Percentiles rank a stretch among this genome's conserved stretches.
Conservation (phyloP, 1,284 basidiomycete genomes). For the Cutaneotrichosporon spelunceum region DNA sequence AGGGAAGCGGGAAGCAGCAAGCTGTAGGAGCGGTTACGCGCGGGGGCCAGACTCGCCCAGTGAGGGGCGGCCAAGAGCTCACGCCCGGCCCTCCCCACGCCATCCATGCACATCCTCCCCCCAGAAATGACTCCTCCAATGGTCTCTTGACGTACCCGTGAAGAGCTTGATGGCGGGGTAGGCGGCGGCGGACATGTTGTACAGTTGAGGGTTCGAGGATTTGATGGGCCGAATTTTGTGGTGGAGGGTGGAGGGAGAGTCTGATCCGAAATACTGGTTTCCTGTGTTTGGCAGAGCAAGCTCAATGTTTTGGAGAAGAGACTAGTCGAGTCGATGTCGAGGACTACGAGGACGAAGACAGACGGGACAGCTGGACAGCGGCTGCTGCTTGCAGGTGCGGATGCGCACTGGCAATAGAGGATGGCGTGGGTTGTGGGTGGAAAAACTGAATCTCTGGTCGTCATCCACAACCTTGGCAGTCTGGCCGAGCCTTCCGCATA, state of each 20-base stretch:
- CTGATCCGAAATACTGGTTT: background rate
- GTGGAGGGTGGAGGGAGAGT: background rate
- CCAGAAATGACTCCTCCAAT: background rate
- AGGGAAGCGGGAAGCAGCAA: background rate
- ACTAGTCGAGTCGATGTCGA: background rate
- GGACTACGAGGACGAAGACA: background rate
- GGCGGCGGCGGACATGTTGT: constrained; percentile 6
- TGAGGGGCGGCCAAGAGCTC: background rate
- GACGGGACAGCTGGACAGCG: background rate
- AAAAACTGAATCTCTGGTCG: background rate
- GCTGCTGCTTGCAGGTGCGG: background rate
- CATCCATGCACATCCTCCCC: constrained; percentile 5
- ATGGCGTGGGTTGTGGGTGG: background rate
- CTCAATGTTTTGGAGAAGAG: background rate
- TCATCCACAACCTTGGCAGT: background rate
- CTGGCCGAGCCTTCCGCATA: background rate
- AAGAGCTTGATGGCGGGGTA: constrained; percentile 74
- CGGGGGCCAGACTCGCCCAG: too few relatives aligned
- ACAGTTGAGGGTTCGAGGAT: background rate
- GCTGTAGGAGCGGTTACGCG: too few relatives aligned
- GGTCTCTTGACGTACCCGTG: constrained; percentile 62
- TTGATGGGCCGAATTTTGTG: constrained; percentile 1
- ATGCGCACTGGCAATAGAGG: background rate
- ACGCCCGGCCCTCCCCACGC: background rate
- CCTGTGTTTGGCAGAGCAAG: background rate